phyloP scores from a whole-genome alignment of 2,329 filamentous ascomycete genomes.

The Alternaria sp. region DNA sequence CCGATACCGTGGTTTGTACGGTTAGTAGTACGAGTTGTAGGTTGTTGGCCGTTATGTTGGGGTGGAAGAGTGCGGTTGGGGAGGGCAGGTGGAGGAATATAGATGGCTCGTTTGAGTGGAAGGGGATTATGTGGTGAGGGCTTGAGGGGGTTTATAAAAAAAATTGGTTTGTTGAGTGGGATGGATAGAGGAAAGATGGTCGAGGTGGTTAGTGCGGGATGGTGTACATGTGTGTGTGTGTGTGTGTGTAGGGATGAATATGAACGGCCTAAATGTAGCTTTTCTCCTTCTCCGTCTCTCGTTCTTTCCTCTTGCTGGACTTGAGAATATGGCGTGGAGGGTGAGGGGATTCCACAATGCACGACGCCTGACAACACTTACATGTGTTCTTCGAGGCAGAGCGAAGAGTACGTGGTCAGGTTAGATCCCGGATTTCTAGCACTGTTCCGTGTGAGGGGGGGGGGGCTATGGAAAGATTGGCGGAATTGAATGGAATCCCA shows the following conservation, averaged over 20 bases:
- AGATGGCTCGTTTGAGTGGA: constrained; percentile 52
- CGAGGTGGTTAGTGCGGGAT: not conserved
- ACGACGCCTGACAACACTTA: no score
- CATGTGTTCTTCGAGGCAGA: no score
- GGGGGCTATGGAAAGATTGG: no score
- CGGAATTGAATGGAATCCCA: no score
- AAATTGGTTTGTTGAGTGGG: not conserved
- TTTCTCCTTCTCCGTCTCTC: not conserved
- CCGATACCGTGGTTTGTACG: constrained; percentile 77
- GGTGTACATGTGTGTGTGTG: not conserved
- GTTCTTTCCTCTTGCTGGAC: not conserved
- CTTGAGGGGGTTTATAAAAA: no score
- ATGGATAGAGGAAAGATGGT: not conserved
- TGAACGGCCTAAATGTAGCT: not conserved
- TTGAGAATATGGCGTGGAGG: not conserved
- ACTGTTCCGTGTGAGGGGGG: no score
- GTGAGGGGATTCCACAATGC: no score
- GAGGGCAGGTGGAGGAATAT: constrained; percentile 76
- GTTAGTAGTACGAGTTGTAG: constrained; percentile 74
- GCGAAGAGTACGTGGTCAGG: no score
- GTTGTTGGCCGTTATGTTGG: constrained; percentile 84
- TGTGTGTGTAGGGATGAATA: constrained; percentile 1
- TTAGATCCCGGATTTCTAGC: no score
- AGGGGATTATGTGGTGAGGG: constrained; percentile 48
- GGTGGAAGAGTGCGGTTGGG: constrained; percentile 68